Base-by-base conservation (phyloP, 176 grass and related monocot genomes). In the Oropetium thomaeum region DNA sequence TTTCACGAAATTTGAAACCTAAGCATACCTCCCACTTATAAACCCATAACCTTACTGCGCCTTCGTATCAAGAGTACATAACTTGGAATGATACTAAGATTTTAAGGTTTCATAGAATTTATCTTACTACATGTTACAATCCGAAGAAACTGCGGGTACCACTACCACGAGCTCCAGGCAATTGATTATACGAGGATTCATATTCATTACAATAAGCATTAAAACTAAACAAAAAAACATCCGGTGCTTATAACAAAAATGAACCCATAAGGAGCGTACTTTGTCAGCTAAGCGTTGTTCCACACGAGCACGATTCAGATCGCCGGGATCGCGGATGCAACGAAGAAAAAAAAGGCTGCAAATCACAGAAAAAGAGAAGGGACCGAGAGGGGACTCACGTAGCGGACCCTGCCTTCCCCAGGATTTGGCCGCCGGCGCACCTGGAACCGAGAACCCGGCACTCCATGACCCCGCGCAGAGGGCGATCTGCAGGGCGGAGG, bases 381-480 rank as follows among this genome's bases (percentile, higher is more conserved):
- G 58, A 51, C 2, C 1, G 7, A 69, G 42, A 2, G 5, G 45
- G 49, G 14, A 80, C 81, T 88, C 76, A 88, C 86, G 15, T 88
- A 0, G 41, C 19, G 34, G 62, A 22, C 32, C 16, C 63, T 11
- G 63, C n/a, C 54, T 81, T 76, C 64, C 43, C 43, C 15, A 58
- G 43, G 61, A 79, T 69, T 4, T 15, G 64, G 1, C 54, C 60
- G 5, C 47, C 77, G 27, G 64, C 6, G 58, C 72, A 19, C 49
- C 66, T 31, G 39, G 32, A 58, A 37, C 67, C 45, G 23, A 88
- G 63, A 75, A 38, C 37, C 44, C 75, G 68, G 45, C 70, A 44
- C 81, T 88, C 78, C 84, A 87, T 87, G 85, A 69, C 58, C 49
- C 67, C 34, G 13, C 7, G 60, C 37, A n/a, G 33, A 11, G 71